These are phyloP conservation scores for Penicillium verrucosum DNA, from an alignment of 2,329 filamentous ascomycete genomes.

Conservation along the genomic window DNA sequence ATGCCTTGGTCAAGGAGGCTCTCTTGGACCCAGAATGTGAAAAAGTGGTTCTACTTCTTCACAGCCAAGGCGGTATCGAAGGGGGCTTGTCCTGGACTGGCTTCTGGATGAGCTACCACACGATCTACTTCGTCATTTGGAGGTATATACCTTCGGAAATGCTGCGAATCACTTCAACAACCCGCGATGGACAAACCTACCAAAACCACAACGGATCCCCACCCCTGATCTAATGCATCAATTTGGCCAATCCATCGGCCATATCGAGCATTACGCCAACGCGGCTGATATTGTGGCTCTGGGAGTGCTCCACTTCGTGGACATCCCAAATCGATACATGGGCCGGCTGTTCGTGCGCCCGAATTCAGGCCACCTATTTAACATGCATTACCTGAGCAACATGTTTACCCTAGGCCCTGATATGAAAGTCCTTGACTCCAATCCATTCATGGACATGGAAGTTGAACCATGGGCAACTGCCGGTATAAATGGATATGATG, in stretches of 20 bases:
- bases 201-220: constrained; percentile 29
- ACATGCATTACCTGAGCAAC: constrained; percentile 45
- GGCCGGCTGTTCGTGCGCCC: constrained; percentile 49
- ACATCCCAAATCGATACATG: constrained; percentile 47
- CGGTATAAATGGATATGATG: not conserved
- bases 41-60: constrained; percentile 71
- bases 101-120: constrained; percentile 68
- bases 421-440: constrained; percentile 27
- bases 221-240: not conserved
- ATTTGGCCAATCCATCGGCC: constrained; percentile 48
- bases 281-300: constrained; percentile 69
- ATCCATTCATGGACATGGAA: constrained; percentile 37
- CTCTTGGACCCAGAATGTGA: constrained; percentile 60
- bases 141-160: constrained; percentile 73
- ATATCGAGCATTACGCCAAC: constrained; percentile 80
- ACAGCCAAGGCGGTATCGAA: constrained; percentile 75
- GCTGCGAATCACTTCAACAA: constrained; percentile 82
- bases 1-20: constrained; percentile 61
- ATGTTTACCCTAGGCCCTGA: constrained; percentile 41
- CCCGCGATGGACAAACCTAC: constrained; percentile 51
- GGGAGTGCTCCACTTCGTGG: constrained; percentile 67
- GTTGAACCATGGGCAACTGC: constrained; percentile 17
- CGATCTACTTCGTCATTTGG: constrained; percentile 63
- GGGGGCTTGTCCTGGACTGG: constrained; percentile 73
- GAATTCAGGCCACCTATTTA: constrained; percentile 42